These are phyloP conservation scores for Trichoderma arundinaceum DNA, from an alignment of 2,329 filamentous ascomycete species.

Conservation along the genomic window DNA sequence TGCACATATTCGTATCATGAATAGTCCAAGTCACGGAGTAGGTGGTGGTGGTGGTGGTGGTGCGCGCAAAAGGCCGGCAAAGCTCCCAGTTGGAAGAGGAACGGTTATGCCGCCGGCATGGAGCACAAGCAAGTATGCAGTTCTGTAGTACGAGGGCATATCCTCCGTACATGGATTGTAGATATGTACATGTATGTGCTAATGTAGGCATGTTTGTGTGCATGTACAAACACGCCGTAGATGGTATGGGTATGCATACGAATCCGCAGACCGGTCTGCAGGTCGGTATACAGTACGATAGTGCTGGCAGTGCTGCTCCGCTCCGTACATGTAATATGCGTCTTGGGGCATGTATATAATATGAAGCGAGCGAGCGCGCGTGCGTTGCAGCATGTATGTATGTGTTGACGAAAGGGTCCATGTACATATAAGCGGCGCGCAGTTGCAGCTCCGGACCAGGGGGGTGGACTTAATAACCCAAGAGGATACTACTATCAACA, in stretches of 20 bases:
- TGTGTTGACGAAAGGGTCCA: constrained; percentile 17
- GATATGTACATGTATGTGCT: neutral
- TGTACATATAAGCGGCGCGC: constrained; percentile 5
- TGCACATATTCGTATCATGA: neutral
- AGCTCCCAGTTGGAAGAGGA: neutral
- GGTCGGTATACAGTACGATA: too few relatives aligned
- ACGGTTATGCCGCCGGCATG: too few relatives aligned
- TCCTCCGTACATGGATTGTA: too few relatives aligned
- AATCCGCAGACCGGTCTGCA: too few relatives aligned
- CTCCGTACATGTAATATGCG: too few relatives aligned
- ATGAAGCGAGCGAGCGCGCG: neutral
- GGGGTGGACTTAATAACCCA: constrained; percentile 5
- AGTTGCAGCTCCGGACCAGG: neutral
- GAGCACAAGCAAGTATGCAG: too few relatives aligned
- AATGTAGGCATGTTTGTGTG: neutral
- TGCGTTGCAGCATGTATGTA: constrained; percentile 18
- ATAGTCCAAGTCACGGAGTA: neutral
- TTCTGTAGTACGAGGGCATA: too few relatives aligned
- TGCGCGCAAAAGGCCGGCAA: neutral
- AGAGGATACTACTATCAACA: neutral
- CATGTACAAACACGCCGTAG: too few relatives aligned
- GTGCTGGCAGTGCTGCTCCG: too few relatives aligned
- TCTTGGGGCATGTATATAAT: neutral
- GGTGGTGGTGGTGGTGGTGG: neutral
- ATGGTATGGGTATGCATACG: too few relatives aligned